Base-by-base conservation (phyloP, 371 early-diverging fungal genomes). In the Zopfochytrium polystomum region DNA sequence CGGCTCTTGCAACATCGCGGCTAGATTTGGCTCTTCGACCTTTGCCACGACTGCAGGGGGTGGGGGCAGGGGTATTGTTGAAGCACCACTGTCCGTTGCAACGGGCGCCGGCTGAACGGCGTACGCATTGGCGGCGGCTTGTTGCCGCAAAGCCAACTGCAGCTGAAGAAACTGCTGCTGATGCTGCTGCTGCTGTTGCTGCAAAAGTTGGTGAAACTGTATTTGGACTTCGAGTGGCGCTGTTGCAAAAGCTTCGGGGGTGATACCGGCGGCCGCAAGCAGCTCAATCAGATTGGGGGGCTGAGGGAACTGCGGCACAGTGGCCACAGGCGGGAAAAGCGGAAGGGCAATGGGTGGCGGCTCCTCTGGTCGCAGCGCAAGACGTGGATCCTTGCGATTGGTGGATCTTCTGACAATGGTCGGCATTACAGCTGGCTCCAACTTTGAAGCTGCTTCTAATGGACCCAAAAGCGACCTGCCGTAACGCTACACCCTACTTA, bases 191-290 rank as follows among this genome's bases (percentile, higher is more conserved):
- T 47, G 52, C 52, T 26, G 15, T 31, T 26, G 52, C 7, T 26
- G 52, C 26, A 52, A 9, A 13, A 13, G 52, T 31, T 26, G 27
- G 13, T 52, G 52, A 26, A 52, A 15, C 22, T 52, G 52, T 7
- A 30, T 30, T 32, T 52, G 52, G 6, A 52, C 9, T 5, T 20
- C 30, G 7, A 23, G 32, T 26, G 52, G 52, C 22, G 30, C 22
- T 5, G 30, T 45, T 18, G 55, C 55, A 25, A 45, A 50, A 9
- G 29, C 25, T 13, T 6, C 48, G 9, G 55, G 48, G 13, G 55
- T 55, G 11, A 55, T 11, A 49, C 13, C 13, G 27, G 15, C 9
- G 18, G 23, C 15, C 31, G 5, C 5, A 13, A 27, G 29, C 15
- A 31, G 52, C 7, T 22, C 30, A 9, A 47, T 47, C 9, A 22